Evolutionary conservation across 768 basidiomycete species (phyloP), one percentile per base, ranked within the genome.

Genomic region (Mycena venus): DNA sequence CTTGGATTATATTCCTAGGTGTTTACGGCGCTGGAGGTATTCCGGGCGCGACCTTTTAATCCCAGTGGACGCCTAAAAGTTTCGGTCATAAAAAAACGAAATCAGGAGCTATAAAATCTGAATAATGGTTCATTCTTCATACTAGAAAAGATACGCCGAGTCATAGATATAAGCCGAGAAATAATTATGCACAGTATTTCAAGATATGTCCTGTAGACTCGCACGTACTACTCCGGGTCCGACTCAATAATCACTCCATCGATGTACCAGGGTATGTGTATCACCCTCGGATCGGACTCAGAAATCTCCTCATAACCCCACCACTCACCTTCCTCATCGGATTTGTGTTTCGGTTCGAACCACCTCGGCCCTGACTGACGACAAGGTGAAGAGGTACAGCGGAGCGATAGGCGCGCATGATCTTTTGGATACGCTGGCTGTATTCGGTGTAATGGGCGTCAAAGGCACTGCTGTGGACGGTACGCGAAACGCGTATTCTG

Each of bases 361-460:
- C 58, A 19, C 36, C 58, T 59, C 12, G 11, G 23, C 36, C 58
- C 58, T 23, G 58, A 23, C 38, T 36, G 36, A 59, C 58, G 36
- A 59, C 58, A 19, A 59, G 34, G 58, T 38, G 58, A 34, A 38
- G 58, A 38, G 34, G 58, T 21, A 38, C 36, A 38, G 36, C 23
- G 36, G 58, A 38, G 58, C 58, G 58, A 59, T 59, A 59, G n/a
- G 34, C 36, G 23, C 36, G 58, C 58, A 59, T 59, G 58, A 59
- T 59, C 36, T 38, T 19, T 59, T 34, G 58, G 36, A 59, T 59
- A 21, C 36, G 58, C 58, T 59, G 34, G 58, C 36, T 59, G 34
- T 8, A 23, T 59, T 19, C 25, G 36, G 38, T 59, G 58, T 34
- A 34, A 59, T 59, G 58, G 36, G 36, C 25, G 34, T 34, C 58